A percentile compares a stretch with the other conserved stretches of the same genome.
These are phyloP conservation scores for Groenewaldozyma sp. DNA, from an alignment of 1,139 yeast genomes.

Conservation along the genomic window DNA sequence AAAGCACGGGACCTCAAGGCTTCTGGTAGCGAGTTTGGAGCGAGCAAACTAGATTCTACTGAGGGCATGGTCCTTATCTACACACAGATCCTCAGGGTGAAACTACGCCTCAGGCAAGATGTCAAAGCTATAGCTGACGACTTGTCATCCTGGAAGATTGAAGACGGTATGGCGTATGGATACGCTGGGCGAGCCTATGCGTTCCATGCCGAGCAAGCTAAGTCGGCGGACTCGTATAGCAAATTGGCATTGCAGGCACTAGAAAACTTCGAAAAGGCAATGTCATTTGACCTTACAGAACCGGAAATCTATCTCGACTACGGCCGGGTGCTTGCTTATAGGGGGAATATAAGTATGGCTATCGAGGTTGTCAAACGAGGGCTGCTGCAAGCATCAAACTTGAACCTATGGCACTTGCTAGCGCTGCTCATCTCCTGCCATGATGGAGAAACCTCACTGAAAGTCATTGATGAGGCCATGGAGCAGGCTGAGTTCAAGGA, in stretches of 20 bases:
- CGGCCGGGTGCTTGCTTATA: constrained; percentile 25
- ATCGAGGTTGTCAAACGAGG: constrained; percentile 29
- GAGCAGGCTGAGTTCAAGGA: constrained; percentile 7
- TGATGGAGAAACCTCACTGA: constrained; percentile 38
- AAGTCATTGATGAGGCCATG: constrained; percentile 26
- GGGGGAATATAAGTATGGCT: constrained; percentile 22
- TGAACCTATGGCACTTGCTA: constrained; percentile 44
- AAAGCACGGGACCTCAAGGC: constrained; percentile 12
- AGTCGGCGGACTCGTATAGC: constrained; percentile 15
- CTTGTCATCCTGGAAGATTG: neutral
- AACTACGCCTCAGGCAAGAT: constrained; percentile 13
- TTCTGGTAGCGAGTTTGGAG: constrained; percentile 12
- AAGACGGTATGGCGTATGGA: neutral
- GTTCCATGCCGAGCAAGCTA: constrained; percentile 16
- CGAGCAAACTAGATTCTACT: constrained; percentile 17
- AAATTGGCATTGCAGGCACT: constrained; percentile 18
- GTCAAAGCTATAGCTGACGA: constrained; percentile 15
- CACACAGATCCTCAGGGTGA: constrained; percentile 17
- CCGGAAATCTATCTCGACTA: constrained; percentile 20
- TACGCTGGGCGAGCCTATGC: constrained; percentile 13
- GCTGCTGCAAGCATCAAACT: constrained; percentile 32
- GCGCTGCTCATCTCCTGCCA: constrained; percentile 44
- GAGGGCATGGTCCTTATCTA: constrained; percentile 23
- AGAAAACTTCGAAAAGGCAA: constrained; percentile 19
- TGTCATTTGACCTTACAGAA: constrained; percentile 14